Base-by-base conservation (phyloP, 164 flowering plant species). In the Sextonia rubra region DNA sequence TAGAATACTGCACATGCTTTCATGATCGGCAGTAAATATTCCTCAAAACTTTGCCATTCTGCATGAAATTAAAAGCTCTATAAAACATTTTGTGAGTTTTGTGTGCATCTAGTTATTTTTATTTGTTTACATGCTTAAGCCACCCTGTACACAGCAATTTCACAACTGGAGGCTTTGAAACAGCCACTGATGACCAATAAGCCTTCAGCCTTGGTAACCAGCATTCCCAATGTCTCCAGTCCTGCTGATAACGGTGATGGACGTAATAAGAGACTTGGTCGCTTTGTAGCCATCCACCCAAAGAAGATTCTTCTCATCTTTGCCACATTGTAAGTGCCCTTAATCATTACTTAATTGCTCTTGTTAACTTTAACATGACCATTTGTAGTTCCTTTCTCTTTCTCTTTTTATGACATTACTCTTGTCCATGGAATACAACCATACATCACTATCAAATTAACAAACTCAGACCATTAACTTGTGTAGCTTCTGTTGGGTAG, bases 251-350 rank as follows among this genome's bases (percentile, higher is more conserved):
- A 60, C 4, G 18, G 27, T 44, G 83, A 81, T 47, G 81, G 75
- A 72, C 66, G 81, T 70, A 47, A 60, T 66, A 81, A 76, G 71
- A 74, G 65, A 60, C 72, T 78, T 73, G 74, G 75, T 61, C 81
- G 81, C 64, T 70, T 78, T 52, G 60, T 22, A 9, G 5, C 76
- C 47, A 55, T 80, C 73, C 80, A 81, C 68, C 83, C 83, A 22
- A 74, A 81, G 75, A 81, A 76, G 56, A 75, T 81, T 61, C 83
- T 78, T 70, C 81, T 81, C 72, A 69, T 81, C 66, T 81, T 81
- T 69, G 83, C 83, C 9, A 78, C 81, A 1, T 22, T 78, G 83
- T 81, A 78, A 78, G 83, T 80, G 8, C 11, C 37, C 44, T 29
- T 64, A 23, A 26, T 64, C 20, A 27, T 64, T 64, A 17, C 44